These are phyloP conservation scores for Candida ponderosae DNA, from an alignment of 805 yeast species.

Conservation along the genomic window DNA sequence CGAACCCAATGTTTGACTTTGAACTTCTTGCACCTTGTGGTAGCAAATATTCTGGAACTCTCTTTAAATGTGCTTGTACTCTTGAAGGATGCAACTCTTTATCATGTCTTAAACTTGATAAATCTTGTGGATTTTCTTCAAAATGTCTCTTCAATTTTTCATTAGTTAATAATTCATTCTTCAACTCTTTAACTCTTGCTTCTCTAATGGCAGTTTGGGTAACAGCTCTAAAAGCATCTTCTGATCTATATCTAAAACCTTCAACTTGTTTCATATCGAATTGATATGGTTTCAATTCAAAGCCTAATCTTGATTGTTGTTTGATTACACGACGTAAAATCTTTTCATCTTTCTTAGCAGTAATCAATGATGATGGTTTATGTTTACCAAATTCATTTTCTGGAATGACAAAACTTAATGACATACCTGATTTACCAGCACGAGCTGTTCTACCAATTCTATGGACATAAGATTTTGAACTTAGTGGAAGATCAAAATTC, in stretches of 20 bases:
- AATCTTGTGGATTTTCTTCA: conserved; percentile 95
- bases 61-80: conserved; percentile 76
- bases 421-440: conserved; percentile 93
- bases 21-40: conserved; percentile 68
- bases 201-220: conserved; percentile 86
- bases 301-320: conserved; percentile 68
- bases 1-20: conserved; percentile 54
- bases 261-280: conserved; percentile 91
- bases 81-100: conserved; percentile 79
- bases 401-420: conserved; percentile 87
- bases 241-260: conserved; percentile 92
- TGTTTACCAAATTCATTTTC: conserved; percentile 82
- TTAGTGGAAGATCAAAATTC: conserved; percentile 88
- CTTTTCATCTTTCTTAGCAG: conserved; percentile 82
- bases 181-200: conserved; percentile 85
- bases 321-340: conserved; percentile 67
- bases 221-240: conserved; percentile 94
- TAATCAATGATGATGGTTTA: conserved; percentile 62
- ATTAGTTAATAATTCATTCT: conserved; percentile 77
- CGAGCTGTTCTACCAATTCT: conserved; percentile 97
- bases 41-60: conserved; percentile 86
- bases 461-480: conserved; percentile 85
- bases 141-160: conserved; percentile 90
- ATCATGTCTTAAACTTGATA: conserved; percentile 84
- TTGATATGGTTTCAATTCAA: conserved; percentile 76